Evolutionary conservation across 345 rosid species (phyloP).

Genomic region (Salix caprea): DNA sequence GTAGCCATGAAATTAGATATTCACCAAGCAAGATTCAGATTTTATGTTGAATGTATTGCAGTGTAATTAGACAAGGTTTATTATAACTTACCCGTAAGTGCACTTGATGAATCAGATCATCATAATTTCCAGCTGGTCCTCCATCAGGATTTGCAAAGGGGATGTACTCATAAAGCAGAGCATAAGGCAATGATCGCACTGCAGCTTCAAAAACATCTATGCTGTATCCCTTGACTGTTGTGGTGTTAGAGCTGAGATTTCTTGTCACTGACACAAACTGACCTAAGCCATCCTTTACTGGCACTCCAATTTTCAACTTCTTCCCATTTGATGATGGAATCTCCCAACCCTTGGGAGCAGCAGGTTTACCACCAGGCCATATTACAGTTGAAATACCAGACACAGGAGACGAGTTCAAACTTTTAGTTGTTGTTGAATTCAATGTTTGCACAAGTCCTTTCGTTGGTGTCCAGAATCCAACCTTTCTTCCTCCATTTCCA

Average conservation of each 20-base stretch:
- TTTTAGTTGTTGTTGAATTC: background rate
- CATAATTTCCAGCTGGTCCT: slow-evolving; percentile 12
- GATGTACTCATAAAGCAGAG: slow-evolving; percentile 11
- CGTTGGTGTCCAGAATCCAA: slow-evolving; percentile 38
- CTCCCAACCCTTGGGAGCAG: slow-evolving; percentile 23
- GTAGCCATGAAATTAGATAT: background rate
- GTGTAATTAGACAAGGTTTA: background rate
- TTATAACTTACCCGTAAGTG: slow-evolving; percentile 1
- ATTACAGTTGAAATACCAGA: slow-evolving; percentile 5
- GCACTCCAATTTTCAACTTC: slow-evolving; percentile 31
- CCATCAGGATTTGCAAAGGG: slow-evolving; percentile 12
- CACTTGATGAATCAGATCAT: slow-evolving; percentile 23
- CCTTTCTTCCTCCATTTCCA: slow-evolving; percentile 7
- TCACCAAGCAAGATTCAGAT: too few species aligned
- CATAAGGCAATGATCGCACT: slow-evolving; percentile 15
- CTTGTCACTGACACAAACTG: slow-evolving; percentile 26
- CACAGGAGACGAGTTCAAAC: background rate
- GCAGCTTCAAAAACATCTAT: slow-evolving; percentile 37
- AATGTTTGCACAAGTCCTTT: slow-evolving; percentile 4
- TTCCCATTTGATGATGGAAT: slow-evolving; percentile 19
- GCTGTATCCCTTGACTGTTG: slow-evolving; percentile 20
- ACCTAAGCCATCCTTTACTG: slow-evolving; percentile 24
- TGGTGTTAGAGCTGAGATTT: slow-evolving; percentile 1
- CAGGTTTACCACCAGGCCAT: slow-evolving; percentile 18
- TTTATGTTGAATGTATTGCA: too few species aligned